Conservation (phyloP, 1,284 basidiomycete genomes). For the Malassezia brasiliensis region DNA sequence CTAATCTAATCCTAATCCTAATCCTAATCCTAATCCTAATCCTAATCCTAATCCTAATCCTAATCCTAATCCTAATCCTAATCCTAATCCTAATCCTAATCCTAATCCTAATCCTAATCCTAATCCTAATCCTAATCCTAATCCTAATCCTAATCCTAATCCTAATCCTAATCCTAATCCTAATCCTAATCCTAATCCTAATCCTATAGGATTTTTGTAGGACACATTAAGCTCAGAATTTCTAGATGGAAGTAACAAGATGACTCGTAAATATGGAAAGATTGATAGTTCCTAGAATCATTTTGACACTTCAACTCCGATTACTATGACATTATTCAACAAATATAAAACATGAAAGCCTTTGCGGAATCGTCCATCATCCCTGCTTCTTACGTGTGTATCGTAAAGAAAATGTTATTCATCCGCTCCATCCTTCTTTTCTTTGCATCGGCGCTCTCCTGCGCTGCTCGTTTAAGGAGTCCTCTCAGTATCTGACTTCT, state of each 20-base stretch:
- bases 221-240: background rate
- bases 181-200: constrained; percentile 9
- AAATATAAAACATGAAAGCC: background rate
- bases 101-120: background rate
- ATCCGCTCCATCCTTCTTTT: background rate
- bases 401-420: background rate
- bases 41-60: background rate
- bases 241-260: no score
- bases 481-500: background rate
- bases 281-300: no score
- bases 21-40: background rate
- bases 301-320: no score
- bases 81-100: background rate
- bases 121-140: constrained; percentile 1
- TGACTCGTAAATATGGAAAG: no score
- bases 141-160: constrained; percentile 3
- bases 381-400: background rate
- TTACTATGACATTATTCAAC: no score
- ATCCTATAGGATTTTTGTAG: background rate
- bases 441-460: background rate
- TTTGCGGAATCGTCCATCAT: background rate
- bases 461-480: background rate
- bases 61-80: background rate
- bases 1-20: background rate
- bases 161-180: constrained; percentile 10